Percentiles rank a stretch among this genome's conserved stretches.
These are phyloP conservation scores for Xylaria sp. DNA, from an alignment of 2,329 filamentous ascomycete genomes.

Conservation along the genomic window DNA sequence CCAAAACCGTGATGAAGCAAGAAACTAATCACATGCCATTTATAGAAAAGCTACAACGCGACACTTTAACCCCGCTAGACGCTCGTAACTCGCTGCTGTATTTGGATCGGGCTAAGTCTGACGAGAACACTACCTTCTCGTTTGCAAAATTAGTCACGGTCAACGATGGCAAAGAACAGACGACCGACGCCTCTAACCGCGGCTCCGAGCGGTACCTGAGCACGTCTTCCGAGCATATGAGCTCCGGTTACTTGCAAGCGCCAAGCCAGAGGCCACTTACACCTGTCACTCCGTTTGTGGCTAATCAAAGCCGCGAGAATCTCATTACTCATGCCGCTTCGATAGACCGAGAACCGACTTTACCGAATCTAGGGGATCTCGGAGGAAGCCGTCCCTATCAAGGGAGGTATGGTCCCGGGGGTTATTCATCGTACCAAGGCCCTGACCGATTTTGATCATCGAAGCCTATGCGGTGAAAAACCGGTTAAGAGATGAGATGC, in stretches of 20 bases:
- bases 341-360: constrained; percentile 45
- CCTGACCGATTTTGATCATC: constrained; percentile 24
- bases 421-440: constrained; percentile 28
- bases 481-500: not conserved
- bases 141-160: constrained; percentile 48
- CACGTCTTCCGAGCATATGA: constrained; percentile 30
- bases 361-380: constrained; percentile 38
- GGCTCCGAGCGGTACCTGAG: constrained; percentile 43
- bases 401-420: constrained; percentile 27
- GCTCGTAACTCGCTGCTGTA: constrained; percentile 86
- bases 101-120: constrained; percentile 59
- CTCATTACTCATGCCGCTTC: constrained; percentile 50
- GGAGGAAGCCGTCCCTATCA: constrained; percentile 27
- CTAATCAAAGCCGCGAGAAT: constrained; percentile 45
- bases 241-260: constrained; percentile 30
- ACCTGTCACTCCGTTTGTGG: constrained; percentile 37
- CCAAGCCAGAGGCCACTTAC: constrained; percentile 45
- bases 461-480: not conserved
- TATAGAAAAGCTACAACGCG: constrained; percentile 75
- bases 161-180: constrained; percentile 42
- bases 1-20: not conserved
- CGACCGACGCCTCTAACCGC: constrained; percentile 26
- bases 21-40: constrained; percentile 11
- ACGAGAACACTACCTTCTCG: constrained; percentile 49
- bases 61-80: constrained; percentile 84